These are phyloP conservation scores for Phytophthora ohioensis DNA, from an alignment of 352 stramenopile genomes.

Conservation along the genomic window DNA sequence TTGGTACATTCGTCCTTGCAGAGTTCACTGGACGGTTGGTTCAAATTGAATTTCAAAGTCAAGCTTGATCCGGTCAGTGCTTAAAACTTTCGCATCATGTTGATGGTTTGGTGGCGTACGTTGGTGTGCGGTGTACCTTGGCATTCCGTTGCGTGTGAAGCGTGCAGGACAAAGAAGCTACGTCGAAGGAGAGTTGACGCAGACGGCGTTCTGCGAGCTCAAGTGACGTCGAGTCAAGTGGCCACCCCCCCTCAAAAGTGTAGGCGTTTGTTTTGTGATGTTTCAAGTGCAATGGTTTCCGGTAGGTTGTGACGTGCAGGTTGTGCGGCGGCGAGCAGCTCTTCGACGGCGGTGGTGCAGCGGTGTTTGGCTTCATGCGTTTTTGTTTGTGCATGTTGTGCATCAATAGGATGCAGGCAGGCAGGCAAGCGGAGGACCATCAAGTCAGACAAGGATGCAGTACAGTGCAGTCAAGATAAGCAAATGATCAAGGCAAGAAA, in stretches of 20 bases:
- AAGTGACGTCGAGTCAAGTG: not conserved
- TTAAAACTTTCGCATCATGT: not conserved
- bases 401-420: too few species aligned
- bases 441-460: too few species aligned
- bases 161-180: not conserved
- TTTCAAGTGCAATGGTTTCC: slow-evolving; percentile 1
- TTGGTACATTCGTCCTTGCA: too few species aligned
- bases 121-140: not conserved
- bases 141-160: slow-evolving; percentile 2
- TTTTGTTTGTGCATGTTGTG: not conserved
- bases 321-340: not conserved
- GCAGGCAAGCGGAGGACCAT: too few species aligned
- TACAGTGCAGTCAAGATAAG: too few species aligned
- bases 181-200: not conserved
- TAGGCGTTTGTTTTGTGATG: not conserved
- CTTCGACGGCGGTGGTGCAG: not conserved
- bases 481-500: too few species aligned
- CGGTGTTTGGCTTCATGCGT: not conserved
- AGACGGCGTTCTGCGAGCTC: not conserved
- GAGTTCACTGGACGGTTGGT: too few species aligned
- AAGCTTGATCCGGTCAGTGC: not conserved
- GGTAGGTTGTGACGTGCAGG: slow-evolving; percentile 37
- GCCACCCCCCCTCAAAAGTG: not conserved
- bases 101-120: too few species aligned
- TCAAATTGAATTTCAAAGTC: not conserved